phyloP scores from a whole-genome alignment of 1,139 yeast species.

The Hyphopichia buzzinii region DNA sequence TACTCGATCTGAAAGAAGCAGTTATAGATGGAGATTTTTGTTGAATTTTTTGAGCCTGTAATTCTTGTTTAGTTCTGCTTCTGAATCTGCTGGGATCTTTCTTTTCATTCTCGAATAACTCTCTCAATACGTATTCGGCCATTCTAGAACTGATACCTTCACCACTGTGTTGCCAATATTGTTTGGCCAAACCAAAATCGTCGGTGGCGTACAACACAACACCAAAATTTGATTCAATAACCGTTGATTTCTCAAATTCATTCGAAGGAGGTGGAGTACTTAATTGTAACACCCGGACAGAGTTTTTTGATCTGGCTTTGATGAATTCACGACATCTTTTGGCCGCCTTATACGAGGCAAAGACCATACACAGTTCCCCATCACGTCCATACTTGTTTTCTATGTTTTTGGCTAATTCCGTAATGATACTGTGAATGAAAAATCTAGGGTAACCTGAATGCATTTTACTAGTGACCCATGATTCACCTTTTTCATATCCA shows the following conservation, averaged over 20 bases:
- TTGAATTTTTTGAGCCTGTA: conserved; percentile 40
- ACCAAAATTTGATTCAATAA: conserved; percentile 67
- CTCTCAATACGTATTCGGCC: conserved; percentile 79
- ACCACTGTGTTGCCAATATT: conserved; percentile 96
- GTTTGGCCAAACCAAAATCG: conserved; percentile 64
- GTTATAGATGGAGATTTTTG: conserved; percentile 33
- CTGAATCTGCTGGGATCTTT: conserved; percentile 6
- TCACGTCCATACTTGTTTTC: conserved; percentile 71
- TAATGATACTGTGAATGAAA: conserved; percentile 72
- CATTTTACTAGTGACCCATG: conserved; percentile 80
- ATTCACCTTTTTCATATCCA: conserved; percentile 88
- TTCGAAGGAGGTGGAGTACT: conserved; percentile 67
- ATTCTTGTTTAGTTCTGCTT: conserved; percentile 25
- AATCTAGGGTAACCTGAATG: conserved; percentile 87
- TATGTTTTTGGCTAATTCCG: conserved; percentile 51
- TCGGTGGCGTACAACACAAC: conserved; percentile 69
- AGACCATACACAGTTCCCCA: conserved; percentile 69
- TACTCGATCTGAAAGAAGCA: conserved; percentile 20
- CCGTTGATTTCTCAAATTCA: conserved; percentile 56
- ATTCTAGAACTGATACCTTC: conserved; percentile 89
- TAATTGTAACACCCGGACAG: conserved; percentile 72
- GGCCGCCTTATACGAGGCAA: conserved; percentile 77
- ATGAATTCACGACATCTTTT: conserved; percentile 83
- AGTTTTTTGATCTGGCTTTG: conserved; percentile 28
- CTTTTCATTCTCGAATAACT: conserved; percentile 41